Evolutionary conservation across 768 basidiomycete species (phyloP).

Genomic region (Phlebiopsis flavidoalba): DNA sequence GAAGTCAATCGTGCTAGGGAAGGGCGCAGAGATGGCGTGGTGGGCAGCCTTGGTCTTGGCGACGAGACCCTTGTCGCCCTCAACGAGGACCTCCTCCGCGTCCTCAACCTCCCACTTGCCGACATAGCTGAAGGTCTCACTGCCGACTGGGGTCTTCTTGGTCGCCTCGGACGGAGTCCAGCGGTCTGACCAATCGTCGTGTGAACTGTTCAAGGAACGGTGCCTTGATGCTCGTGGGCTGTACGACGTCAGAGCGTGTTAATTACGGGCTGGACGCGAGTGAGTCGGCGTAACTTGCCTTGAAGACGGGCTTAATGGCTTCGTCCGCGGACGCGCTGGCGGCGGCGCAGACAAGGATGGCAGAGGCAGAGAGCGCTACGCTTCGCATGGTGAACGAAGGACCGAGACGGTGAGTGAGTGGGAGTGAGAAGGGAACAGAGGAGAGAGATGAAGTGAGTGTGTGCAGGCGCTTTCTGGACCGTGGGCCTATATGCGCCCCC

Average conservation of each 20-base stretch:
- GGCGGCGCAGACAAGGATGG: slow-evolving; percentile 62
- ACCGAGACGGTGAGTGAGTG: slow-evolving; percentile 35
- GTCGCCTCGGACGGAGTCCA: slow-evolving; percentile 98
- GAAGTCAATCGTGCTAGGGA: slow-evolving; percentile 74
- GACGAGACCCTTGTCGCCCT: slow-evolving; percentile 88
- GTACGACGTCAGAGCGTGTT: slow-evolving; percentile 4
- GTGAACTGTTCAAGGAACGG: slow-evolving; percentile 97
- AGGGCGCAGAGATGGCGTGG: slow-evolving; percentile 96
- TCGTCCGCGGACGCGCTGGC: slow-evolving; percentile 54
- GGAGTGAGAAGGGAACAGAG: slow-evolving; percentile 34
- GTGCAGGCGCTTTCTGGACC: slow-evolving; percentile 12
- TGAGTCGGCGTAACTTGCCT: slow-evolving; percentile 36
- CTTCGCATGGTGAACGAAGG: slow-evolving; percentile 86
- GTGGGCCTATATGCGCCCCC: slow-evolving; percentile 23
- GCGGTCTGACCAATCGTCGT: slow-evolving; percentile 79
- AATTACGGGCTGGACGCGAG: slow-evolving; percentile 8
- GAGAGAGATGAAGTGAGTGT: slow-evolving; percentile 29
- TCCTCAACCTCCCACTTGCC: slow-evolving; percentile 97
- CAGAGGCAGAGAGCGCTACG: slow-evolving; percentile 75
- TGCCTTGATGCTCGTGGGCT: slow-evolving; percentile 78
- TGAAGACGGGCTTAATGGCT: slow-evolving; percentile 63
- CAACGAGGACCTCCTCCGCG: slow-evolving; percentile 66
- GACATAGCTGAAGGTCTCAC: slow-evolving; percentile 96
- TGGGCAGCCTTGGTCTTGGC: slow-evolving; percentile 97
- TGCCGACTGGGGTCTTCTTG: slow-evolving; percentile 94